A percentile compares a stretch with the other conserved stretches of the same genome.
These are phyloP conservation scores for Eutrema yunnanense DNA, from an alignment of 345 rosid genomes.

Conservation along the genomic window DNA sequence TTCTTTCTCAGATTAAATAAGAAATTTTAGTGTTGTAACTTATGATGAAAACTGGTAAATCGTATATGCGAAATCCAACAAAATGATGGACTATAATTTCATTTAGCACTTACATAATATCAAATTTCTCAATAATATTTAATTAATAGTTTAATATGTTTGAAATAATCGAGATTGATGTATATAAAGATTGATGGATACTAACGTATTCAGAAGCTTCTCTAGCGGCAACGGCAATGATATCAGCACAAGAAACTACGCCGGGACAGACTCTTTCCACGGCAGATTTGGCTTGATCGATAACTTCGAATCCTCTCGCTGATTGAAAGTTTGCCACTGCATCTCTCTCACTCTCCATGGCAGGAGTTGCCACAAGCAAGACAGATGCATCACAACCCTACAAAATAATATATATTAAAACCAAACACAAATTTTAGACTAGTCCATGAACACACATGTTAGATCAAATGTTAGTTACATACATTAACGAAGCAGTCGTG, in stretches of 20 bases:
- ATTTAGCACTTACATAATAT: background rate
- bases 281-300: conserved; percentile 43
- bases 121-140: too few species aligned
- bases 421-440: background rate
- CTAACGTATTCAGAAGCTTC: conserved; percentile 38
- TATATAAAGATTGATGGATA: background rate
- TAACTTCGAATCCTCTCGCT: conserved; percentile 40
- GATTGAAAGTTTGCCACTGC: conserved; percentile 19
- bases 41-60: background rate
- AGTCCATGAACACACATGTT: background rate
- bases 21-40: background rate
- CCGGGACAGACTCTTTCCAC: conserved; percentile 46
- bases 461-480: background rate
- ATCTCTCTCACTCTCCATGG: conserved; percentile 31
- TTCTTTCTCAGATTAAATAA: background rate
- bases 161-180: background rate
- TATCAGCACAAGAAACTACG: conserved; percentile 60
- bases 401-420: background rate
- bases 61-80: background rate
- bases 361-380: conserved; percentile 34
- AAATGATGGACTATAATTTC: background rate
- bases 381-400: conserved; percentile 58
- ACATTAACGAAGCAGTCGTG: conserved; percentile 53
- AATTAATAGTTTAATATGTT: background rate
- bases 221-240: conserved; percentile 54